These are phyloP conservation scores for Coleophoma crateriformis DNA, from an alignment of 2,329 filamentous ascomycete species.

Conservation along the genomic window DNA sequence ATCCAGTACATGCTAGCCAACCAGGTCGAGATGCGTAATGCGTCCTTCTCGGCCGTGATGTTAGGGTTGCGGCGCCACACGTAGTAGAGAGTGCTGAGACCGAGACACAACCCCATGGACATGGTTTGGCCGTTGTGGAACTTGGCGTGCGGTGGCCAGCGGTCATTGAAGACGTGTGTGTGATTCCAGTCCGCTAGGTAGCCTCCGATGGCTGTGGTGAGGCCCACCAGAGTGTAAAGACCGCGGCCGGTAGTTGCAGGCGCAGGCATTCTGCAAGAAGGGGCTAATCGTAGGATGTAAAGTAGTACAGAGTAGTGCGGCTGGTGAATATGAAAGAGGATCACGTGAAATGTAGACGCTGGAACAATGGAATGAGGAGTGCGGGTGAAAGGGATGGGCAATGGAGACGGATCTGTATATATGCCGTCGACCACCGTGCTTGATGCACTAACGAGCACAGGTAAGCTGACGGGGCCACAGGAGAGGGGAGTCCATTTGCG, in stretches of 20 bases:
- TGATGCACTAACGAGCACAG: too few species aligned
- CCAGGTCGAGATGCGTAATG: slow-evolving; percentile 27
- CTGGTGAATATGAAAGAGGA: too few species aligned
- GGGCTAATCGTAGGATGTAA: too few species aligned
- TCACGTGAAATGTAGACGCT: too few species aligned
- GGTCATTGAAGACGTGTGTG: slow-evolving; percentile 41
- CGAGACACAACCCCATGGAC: slow-evolving; percentile 35
- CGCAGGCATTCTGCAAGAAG: neutral
- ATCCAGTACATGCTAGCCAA: slow-evolving; percentile 38
- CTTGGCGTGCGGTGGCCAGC: slow-evolving; percentile 43
- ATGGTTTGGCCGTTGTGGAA: slow-evolving; percentile 50
- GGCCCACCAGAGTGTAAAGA: slow-evolving; percentile 16
- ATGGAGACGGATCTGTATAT: too few species aligned
- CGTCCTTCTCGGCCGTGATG: slow-evolving; percentile 7
- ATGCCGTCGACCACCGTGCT: too few species aligned
- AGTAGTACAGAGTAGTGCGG: too few species aligned
- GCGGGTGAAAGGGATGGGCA: too few species aligned
- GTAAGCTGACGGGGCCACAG: too few species aligned
- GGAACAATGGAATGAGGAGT: too few species aligned
- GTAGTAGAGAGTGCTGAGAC: slow-evolving; percentile 32
- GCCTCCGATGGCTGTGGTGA: slow-evolving; percentile 13
- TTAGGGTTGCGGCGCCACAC: slow-evolving; percentile 17
- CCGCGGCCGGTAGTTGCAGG: slow-evolving; percentile 5
- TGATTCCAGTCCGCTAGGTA: slow-evolving; percentile 32
- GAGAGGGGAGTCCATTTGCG: too few species aligned